These are phyloP conservation scores for Asterophora parasitica DNA, from an alignment of 768 basidiomycete genomes.

Conservation along the genomic window DNA sequence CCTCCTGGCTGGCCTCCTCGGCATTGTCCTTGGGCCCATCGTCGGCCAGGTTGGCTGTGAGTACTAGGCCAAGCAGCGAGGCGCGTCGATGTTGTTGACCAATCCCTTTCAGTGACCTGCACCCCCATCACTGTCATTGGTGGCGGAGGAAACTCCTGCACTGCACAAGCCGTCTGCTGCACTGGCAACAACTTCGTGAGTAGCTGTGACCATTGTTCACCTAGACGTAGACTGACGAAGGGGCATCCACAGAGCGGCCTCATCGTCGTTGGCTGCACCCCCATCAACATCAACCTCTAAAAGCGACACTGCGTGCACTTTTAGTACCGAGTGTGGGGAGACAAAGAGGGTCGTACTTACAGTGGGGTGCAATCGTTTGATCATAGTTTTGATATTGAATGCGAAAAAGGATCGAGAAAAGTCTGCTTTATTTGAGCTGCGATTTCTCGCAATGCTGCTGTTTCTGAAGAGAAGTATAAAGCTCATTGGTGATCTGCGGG, in stretches of 20 bases:
- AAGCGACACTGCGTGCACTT: not conserved
- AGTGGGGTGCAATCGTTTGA: no score
- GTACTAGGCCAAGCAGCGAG: not conserved
- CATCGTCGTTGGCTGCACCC: constrained; percentile 15
- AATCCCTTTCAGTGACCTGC: constrained; percentile 12
- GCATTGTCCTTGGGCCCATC: constrained; percentile 7
- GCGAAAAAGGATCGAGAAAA: no score
- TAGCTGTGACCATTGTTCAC: not conserved
- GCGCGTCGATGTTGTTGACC: not conserved
- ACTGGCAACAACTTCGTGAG: constrained; percentile 17
- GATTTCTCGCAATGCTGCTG: no score
- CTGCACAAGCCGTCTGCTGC: constrained; percentile 16
- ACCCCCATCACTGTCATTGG: constrained; percentile 6
- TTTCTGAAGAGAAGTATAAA: no score
- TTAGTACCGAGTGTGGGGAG: not conserved
- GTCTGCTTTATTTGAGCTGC: no score
- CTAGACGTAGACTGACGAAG: not conserved
- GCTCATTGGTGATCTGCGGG: no score
- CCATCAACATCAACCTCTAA: constrained; percentile 12
- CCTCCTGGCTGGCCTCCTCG: constrained; percentile 10
- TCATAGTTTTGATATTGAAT: no score
- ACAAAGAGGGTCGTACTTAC: no score
- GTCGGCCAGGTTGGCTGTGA: constrained; percentile 13
- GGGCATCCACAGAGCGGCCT: constrained; percentile 11
- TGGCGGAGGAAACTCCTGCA: constrained; percentile 6